Percentiles rank a stretch among this genome's conserved stretches.
phyloP scores from a whole-genome alignment of 2,329 filamentous ascomycete genomes.

The Diaporthe sp. region DNA sequence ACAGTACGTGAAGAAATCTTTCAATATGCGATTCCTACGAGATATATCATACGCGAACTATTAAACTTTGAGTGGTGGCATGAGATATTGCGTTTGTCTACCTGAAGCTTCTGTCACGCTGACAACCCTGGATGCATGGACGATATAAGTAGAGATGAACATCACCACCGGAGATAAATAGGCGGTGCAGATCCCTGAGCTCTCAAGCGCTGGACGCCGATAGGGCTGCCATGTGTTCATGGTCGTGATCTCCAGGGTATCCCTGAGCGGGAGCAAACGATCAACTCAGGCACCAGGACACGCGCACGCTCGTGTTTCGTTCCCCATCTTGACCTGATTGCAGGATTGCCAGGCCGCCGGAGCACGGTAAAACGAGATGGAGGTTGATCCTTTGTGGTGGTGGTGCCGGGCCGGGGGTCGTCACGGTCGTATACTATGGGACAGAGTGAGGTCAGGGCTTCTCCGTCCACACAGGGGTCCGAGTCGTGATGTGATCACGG shows the following conservation, averaged over 20 bases:
- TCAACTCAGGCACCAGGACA: background rate
- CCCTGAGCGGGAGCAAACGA: background rate
- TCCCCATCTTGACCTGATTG: background rate
- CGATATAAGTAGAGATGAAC: background rate
- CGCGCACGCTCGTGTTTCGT: background rate
- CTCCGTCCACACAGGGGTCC: background rate
- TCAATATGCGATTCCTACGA: background rate
- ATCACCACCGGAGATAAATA: background rate
- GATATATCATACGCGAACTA: background rate
- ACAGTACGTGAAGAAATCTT: background rate
- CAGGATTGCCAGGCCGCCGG: background rate
- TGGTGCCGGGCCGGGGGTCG: constrained; percentile 1
- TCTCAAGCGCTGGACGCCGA: background rate
- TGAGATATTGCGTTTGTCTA: background rate
- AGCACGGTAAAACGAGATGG: background rate
- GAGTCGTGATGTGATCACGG: constrained; percentile 8
- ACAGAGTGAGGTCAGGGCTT: background rate
- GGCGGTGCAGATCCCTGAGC: background rate
- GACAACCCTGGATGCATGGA: background rate
- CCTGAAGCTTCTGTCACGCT: background rate
- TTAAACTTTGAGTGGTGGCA: background rate
- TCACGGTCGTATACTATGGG: background rate
- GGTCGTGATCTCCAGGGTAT: background rate
- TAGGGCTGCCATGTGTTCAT: background rate
- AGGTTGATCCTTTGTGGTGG: background rate